Base-by-base conservation (phyloP, 2,329 filamentous ascomycete genomes). In the Verruconis gallopava region DNA sequence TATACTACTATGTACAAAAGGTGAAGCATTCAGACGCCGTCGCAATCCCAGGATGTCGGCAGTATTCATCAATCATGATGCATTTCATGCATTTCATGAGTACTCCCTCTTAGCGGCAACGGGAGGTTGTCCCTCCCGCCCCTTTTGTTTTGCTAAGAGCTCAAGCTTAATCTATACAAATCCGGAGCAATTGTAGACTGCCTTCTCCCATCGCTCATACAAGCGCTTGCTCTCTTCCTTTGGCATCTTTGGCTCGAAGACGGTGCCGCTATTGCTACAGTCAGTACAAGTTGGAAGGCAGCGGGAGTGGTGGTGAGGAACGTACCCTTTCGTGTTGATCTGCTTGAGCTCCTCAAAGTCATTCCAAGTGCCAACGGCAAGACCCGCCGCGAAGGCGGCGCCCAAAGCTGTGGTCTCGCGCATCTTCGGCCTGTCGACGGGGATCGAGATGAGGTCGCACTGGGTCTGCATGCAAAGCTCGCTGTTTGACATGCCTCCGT, bases 381-480 rank as follows among this genome's bases (percentile, higher is more conserved):
- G 77, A 13, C 83, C 86, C 4, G 88, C 86, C n/a, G 86, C 85
- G 51, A 93, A 91, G 38, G 86, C 86, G 12, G 86, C 85, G 18
- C 86, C 86, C 2, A 94, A 72, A 1, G 85, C 81, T 1, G 86
- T 94, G 3, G 85, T 93, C 66, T 94, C 86, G 44, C 83, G 79
- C 86, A 94, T 93, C 44, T 76, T 72, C 0, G 86, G 86, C 19
- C 86, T 77, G 58, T 88, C 77, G 46, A 94, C 81, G 18, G 79
- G 81, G 50, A 93, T 91, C 44, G 78, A 77, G 51, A 82, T 85
- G 38, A 94, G 73, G 62, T 93, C 81, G 48, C 86, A 81, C 71
- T 94, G 86, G 4, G 82, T 85, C 70, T 81, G 85, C 86, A 94
- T 94, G 64, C 80, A 85, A 44, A 93, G 71, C 56, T 88, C 81